Evolutionary conservation across 2,329 filamentous ascomycete genomes (phyloP).

Genomic region (Fusarium sambucinum): DNA sequence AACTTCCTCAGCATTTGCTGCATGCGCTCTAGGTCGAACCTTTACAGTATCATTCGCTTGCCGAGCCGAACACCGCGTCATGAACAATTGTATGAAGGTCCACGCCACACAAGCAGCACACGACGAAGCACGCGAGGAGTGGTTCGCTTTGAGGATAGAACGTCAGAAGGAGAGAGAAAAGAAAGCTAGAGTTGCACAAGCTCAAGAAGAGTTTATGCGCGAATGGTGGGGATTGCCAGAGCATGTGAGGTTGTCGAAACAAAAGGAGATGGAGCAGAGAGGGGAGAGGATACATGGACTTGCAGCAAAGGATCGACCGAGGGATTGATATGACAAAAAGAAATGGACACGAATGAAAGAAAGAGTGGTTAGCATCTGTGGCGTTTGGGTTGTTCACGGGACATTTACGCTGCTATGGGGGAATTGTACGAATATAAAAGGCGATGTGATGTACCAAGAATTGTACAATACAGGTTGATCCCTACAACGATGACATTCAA

Average conservation of each 20-base stretch:
- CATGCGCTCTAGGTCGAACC: constrained; percentile 87
- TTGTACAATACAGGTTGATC: constrained; percentile 5
- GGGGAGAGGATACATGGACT: constrained; percentile 69
- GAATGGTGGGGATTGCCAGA: constrained; percentile 76
- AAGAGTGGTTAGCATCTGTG: constrained; percentile 42
- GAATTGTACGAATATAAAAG: constrained; percentile 39
- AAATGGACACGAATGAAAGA: no score
- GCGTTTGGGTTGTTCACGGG: constrained; percentile 38
- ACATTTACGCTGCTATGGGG: constrained; percentile 42
- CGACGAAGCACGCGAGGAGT: constrained; percentile 91
- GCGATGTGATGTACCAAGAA: constrained; percentile 6
- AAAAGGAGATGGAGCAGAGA: constrained; percentile 60
- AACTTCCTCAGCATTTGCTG: constrained; percentile 79
- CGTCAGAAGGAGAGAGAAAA: constrained; percentile 75
- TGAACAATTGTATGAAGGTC: constrained; percentile 94
- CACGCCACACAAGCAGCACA: constrained; percentile 87
- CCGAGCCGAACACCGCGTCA: constrained; percentile 79
- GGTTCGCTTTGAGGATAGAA: constrained; percentile 84
- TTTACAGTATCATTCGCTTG: constrained; percentile 90
- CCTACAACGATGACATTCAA: background rate
- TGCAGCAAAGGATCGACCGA: constrained; percentile 52
- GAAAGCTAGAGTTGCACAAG: constrained; percentile 68
- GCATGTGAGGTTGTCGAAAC: constrained; percentile 64
- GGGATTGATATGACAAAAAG: constrained; percentile 6
- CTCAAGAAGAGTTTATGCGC: constrained; percentile 73